These are phyloP conservation scores for Pleurostoma richardsiae DNA, from an alignment of 2,329 filamentous ascomycete genomes.

Conservation along the genomic window DNA sequence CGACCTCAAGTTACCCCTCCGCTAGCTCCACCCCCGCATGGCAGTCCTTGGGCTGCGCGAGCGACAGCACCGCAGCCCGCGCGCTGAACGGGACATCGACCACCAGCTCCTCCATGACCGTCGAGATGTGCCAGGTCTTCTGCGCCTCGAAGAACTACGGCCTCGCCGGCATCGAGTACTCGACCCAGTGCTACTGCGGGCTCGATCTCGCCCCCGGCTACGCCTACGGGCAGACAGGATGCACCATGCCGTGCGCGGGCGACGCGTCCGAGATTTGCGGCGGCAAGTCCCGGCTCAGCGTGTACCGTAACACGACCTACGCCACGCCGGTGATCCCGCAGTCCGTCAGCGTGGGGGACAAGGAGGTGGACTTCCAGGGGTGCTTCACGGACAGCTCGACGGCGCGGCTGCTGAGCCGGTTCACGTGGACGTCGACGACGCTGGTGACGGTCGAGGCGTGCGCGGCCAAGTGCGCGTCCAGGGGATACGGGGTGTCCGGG, in stretches of 20 bases:
- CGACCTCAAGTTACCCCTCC: constrained; percentile 1
- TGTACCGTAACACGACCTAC: constrained; percentile 9
- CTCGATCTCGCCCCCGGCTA: constrained; percentile 13
- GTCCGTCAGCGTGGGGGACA: background rate
- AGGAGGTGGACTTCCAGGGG: constrained; percentile 1
- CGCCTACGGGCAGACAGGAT: constrained; percentile 27
- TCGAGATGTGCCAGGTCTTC: constrained; percentile 8
- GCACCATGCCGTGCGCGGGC: constrained; percentile 29
- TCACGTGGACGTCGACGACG: background rate
- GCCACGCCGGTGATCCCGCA: constrained; percentile 2
- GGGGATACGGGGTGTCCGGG: constrained; percentile 1
- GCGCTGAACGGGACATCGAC: constrained; percentile 11
- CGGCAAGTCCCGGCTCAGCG: constrained; percentile 4
- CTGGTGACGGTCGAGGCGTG: constrained; percentile 7
- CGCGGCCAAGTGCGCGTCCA: background rate
- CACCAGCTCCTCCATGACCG: constrained; percentile 8
- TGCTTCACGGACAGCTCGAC: constrained; percentile 4
- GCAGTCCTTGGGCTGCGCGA: constrained; percentile 5
- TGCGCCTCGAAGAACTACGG: constrained; percentile 8
- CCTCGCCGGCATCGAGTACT: constrained; percentile 11
- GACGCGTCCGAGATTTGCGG: constrained; percentile 15
- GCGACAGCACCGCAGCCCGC: constrained; percentile 7
- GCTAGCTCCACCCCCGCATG: no score
- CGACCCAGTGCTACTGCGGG: constrained; percentile 14
- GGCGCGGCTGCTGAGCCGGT: constrained; percentile 1